Evolutionary conservation across 495 filamentous ascomycete genomes (phyloP), one percentile per base, ranked within the genome.

Genomic region (Friedmanniomyces simplex): DNA sequence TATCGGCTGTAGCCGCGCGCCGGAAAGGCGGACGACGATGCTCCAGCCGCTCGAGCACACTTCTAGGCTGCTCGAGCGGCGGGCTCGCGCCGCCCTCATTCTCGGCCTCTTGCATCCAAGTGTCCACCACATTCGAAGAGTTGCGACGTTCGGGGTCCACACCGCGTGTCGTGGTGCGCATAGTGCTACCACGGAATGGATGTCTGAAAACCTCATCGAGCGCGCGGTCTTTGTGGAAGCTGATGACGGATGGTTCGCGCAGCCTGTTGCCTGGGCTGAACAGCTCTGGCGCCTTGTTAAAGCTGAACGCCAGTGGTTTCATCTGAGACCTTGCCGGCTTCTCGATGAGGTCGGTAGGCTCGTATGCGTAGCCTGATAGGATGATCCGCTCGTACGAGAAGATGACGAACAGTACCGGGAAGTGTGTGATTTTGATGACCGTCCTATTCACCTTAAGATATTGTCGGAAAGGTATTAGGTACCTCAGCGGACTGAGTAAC

Each of bases 201-300:
- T 73, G 72, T 54, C 88, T 79, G 68, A 97, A 97, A 0, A 97
- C 89, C 62, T 94, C 90, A 22, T 95, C 91, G n/a, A 97, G 72
- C 11, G 87, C 91, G 41, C 82, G 82, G 60, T 96, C 91, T 66
- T 95, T 93, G 56, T 91, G 87, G 64, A 82, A 89, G 0, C 87
- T 90, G 28, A 85, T 79, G 43, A 93, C 79, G 0, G 88, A 94
- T 48, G 88, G 88, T 66, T 93, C 87, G 32, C 88, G 83, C 30
- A 87, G 74, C 34, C 85, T 72, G 56, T 73, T 79, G 16, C 69
- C 73, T 14, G 84, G 85, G 61, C 82, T 89, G 67, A 94, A 90
- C 22, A 85, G 67, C 48, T 73, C 74, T 2, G 72, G 61, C 48
- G 74, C 72, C 54, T 70, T 73, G 37, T 74, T 60, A 30, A 69